A percentile compares a stretch with the other conserved stretches of the same genome.
Evolutionary conservation across 2,329 filamentous ascomycete genomes (phyloP).

Genomic region (Fonsecaea erecta): DNA sequence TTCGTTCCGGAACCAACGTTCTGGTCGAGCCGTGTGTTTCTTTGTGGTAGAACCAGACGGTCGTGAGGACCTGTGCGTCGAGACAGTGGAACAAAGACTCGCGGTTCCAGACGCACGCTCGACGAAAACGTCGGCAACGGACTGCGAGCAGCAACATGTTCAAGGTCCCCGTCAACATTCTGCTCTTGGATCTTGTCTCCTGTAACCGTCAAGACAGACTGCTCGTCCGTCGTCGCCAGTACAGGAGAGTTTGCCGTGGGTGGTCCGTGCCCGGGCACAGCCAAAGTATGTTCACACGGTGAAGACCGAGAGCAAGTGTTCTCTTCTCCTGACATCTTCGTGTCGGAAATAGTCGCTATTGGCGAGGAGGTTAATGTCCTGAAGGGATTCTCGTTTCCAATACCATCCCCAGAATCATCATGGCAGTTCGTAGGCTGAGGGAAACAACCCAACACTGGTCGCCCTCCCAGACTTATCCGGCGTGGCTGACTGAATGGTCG

Average conservation of each 20-base stretch:
- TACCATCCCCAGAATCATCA: neutral
- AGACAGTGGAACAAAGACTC: slow-evolving; percentile 8
- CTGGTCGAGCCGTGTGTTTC: slow-evolving; percentile 3
- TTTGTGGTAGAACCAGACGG: slow-evolving; percentile 8
- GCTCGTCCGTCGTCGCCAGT: neutral
- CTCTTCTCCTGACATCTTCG: neutral
- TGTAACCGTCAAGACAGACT: neutral
- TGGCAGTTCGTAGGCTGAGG: neutral
- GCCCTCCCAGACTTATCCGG: neutral
- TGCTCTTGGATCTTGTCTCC: neutral
- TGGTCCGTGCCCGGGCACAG: neutral
- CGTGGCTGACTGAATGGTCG: neutral
- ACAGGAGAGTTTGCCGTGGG: neutral
- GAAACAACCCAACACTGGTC: slow-evolving; percentile 3
- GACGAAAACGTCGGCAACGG: neutral
- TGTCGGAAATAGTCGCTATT: neutral
- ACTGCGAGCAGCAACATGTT: neutral
- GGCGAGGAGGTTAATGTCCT: neutral
- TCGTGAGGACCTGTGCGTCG: neutral
- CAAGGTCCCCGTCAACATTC: too few relatives aligned
- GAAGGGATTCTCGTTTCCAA: neutral
- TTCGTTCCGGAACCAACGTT: neutral
- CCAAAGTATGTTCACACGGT: neutral
- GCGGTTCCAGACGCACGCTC: neutral
- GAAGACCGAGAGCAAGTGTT: neutral